Evolutionary conservation across 2,329 filamentous ascomycete species (phyloP), one percentile per base, ranked within the genome.

Genomic region (Colletotrichum acutatum): DNA sequence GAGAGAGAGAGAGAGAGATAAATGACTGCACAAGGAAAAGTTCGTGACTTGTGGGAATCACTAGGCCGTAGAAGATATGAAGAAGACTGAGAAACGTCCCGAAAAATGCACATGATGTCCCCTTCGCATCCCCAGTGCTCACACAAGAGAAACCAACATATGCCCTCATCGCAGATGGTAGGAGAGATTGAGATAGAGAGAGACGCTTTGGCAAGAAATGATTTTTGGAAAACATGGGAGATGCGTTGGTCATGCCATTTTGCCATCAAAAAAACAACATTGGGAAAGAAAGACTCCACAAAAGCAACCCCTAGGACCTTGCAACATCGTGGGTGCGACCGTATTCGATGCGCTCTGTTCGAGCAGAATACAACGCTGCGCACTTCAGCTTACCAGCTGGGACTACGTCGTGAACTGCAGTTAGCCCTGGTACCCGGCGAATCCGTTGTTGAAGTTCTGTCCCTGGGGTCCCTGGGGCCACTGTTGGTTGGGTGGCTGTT

Each of bases 351-450:
- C 49, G 66, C 70, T 70, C 54, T 54, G 46, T 56, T 72, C 65
- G 28, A 60, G 64, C 30, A 63, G 46, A 34, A 72, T 59, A 65
- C 58, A 64, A 34, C 37, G 52, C 52, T 62, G 53, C 52, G 24
- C 34, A 32, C 42, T 68, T 37, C 26, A 53, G 65, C 59, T 72
- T 30, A 30, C 65, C 57, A 19, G 37, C 49, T 42, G 32, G 54
- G 57, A 32, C 32, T 22, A 28, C 24, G 42, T 34, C 32, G 16
- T 49, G 24, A 32, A 14, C 8, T 49, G 42, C 42, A 49, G 22
- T 76, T 87, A 92, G 75, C 89, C 88, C 82, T 91, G 90, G 82
- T 92, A 92, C 74, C 89, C 87, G 76, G 87, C 87, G 80, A 91
- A 92, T 72, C 89, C 90, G 77, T 90, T 90, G 81, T 87, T 87